phyloP scores from a whole-genome alignment of 306 rosid species.

The Fragaria iinumae region DNA sequence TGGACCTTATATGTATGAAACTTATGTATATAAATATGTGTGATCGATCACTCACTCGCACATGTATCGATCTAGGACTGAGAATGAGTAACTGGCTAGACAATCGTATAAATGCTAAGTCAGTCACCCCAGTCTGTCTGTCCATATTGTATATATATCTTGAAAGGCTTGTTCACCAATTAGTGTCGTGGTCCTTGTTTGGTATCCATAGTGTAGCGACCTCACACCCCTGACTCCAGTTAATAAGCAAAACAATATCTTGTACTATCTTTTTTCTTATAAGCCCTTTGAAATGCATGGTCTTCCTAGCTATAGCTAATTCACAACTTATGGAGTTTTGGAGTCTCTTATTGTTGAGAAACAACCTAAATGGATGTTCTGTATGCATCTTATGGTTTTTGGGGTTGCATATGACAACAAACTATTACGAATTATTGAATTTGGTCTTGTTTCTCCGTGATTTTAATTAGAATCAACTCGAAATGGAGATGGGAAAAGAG shows the following conservation, averaged over 20 bases:
- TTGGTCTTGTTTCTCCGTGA: not conserved
- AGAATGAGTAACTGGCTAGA: not conserved
- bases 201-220: not conserved
- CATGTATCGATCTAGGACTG: not conserved
- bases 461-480: not conserved
- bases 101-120: not conserved
- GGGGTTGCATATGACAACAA: too few relatives aligned
- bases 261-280: not conserved
- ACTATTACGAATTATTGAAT: too few relatives aligned
- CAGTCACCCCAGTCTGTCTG: not conserved
- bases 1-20: not conserved
- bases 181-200: not conserved
- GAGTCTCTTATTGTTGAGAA: not conserved
- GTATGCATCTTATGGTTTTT: too few relatives aligned
- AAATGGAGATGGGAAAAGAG: not conserved
- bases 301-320: not conserved
- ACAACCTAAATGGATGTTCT: too few relatives aligned
- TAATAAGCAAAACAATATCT: not conserved
- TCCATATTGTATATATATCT: not conserved
- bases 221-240: not conserved
- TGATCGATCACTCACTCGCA: not conserved
- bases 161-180: not conserved
- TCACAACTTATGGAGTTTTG: too few relatives aligned
- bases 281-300: not conserved
- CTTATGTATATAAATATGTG: not conserved